Conservation (phyloP, 495 filamentous ascomycete genomes). For the Cudoniella acicularis region DNA sequence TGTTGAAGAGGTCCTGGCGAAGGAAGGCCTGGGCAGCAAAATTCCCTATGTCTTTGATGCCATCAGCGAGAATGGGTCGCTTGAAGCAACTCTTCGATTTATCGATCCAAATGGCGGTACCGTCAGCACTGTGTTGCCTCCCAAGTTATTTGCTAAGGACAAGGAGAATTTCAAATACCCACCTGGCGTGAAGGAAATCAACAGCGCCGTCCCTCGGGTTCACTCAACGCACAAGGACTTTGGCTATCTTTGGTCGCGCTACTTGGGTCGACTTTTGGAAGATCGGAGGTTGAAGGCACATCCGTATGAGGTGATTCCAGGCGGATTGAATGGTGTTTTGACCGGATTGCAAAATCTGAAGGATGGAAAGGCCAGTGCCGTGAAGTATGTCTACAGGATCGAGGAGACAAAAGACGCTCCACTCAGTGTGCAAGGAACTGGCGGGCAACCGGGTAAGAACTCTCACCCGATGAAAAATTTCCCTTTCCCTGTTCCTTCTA, state of each 20-base stretch:
- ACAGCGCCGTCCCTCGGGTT: not conserved
- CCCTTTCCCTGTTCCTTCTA: slow-evolving; percentile 6
- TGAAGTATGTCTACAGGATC: slow-evolving; percentile 70
- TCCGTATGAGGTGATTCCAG: slow-evolving; percentile 53
- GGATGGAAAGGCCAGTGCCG: slow-evolving; percentile 58
- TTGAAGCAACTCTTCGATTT: slow-evolving; percentile 26
- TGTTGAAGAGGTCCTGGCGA: slow-evolving; percentile 40
- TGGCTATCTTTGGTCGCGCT: slow-evolving; percentile 51
- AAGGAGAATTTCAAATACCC: slow-evolving; percentile 19
- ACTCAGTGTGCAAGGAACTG: not conserved
- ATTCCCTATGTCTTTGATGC: slow-evolving; percentile 53
- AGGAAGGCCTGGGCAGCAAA: not conserved
- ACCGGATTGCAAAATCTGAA: slow-evolving; percentile 51
- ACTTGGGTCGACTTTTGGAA: slow-evolving; percentile 46
- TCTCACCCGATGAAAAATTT: slow-evolving; percentile 4
- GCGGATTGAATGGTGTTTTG: slow-evolving; percentile 55
- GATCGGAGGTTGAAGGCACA: slow-evolving; percentile 60
- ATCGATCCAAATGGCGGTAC: slow-evolving; percentile 29
- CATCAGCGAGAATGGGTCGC: slow-evolving; percentile 47
- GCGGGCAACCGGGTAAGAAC: not conserved
- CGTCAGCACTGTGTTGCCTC: slow-evolving; percentile 41
- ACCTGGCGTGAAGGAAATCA: not conserved
- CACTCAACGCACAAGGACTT: slow-evolving; percentile 43
- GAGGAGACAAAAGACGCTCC: slow-evolving; percentile 43
- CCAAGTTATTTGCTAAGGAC: slow-evolving; percentile 20